phyloP scores from a whole-genome alignment of 2,329 filamentous ascomycete species.

The Zymoseptoria crescenta region DNA sequence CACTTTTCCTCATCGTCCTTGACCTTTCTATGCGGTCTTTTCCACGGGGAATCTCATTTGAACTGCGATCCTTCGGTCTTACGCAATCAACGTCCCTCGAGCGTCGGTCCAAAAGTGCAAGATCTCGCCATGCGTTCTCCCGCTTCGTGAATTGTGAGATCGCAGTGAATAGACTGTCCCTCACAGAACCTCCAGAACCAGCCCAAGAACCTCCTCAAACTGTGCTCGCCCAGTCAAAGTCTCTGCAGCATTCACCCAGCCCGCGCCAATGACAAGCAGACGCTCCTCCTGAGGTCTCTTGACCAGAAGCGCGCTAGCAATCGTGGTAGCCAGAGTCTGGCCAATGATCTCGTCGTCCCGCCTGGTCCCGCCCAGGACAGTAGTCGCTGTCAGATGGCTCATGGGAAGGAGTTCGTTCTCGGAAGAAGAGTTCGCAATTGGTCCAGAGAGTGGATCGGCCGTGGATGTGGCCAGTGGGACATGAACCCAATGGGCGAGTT shows the following conservation, averaged over 20 bases:
- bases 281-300: conserved; percentile 57
- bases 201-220: conserved; percentile 33
- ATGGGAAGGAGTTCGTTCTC: conserved; percentile 62
- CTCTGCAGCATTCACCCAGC: conserved; percentile 38
- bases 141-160: neutral
- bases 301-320: conserved; percentile 70
- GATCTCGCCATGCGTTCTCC: neutral
- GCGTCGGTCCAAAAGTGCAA: neutral
- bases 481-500: conserved; percentile 89
- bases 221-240: conserved; percentile 28
- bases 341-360: conserved; percentile 68
- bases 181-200: conserved; percentile 26
- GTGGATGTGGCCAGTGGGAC: conserved; percentile 65
- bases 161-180: neutral
- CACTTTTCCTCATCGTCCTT: too few relatives aligned
- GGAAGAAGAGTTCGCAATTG: conserved; percentile 32
- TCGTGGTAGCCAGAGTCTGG: conserved; percentile 81
- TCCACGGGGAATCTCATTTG: too few relatives aligned
- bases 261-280: conserved; percentile 52
- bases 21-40: too few relatives aligned
- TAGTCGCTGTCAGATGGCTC: conserved; percentile 75
- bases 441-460: conserved; percentile 52
- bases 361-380: conserved; percentile 74
- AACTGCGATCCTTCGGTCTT: too few relatives aligned
- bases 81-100: neutral